A percentile compares a stretch with the other conserved stretches of the same genome.
phyloP scores from a whole-genome alignment of 805 yeast species.

The Hemisphaericaspora nanyangensis region DNA sequence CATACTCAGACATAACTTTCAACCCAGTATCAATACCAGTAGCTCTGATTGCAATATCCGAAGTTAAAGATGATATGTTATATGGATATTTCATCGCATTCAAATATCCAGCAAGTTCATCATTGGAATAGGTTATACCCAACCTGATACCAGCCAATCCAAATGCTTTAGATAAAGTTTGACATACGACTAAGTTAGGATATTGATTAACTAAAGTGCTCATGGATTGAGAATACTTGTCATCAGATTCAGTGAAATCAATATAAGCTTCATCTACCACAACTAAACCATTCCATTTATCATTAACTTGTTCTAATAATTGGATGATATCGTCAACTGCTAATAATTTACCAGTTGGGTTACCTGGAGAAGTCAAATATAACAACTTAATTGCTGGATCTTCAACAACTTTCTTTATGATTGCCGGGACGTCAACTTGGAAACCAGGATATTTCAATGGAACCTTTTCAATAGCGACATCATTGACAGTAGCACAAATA shows the following conservation, averaged over 20 bases:
- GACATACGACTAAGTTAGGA: constrained; percentile 83
- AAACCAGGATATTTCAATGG: constrained; percentile 57
- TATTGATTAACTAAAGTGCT: constrained; percentile 76
- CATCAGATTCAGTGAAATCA: constrained; percentile 55
- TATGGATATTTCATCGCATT: constrained; percentile 96
- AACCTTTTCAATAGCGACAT: constrained; percentile 70
- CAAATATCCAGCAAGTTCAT: constrained; percentile 58
- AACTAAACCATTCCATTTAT: constrained; percentile 68
- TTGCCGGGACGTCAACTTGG: constrained; percentile 52
- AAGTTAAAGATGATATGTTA: constrained; percentile 79
- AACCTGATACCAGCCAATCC: constrained; percentile 94
- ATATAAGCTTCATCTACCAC: constrained; percentile 94
- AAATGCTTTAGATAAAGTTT: constrained; percentile 90
- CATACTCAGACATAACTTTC: constrained; percentile 52
- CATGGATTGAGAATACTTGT: constrained; percentile 39
- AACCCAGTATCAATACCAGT: constrained; percentile 52
- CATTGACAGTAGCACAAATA: constrained; percentile 87
- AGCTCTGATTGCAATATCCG: constrained; percentile 74
- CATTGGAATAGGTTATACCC: constrained; percentile 71
- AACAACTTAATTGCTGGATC: constrained; percentile 70
- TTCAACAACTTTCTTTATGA: constrained; percentile 45
- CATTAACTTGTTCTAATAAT: constrained; percentile 46
- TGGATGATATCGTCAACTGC: constrained; percentile 30
- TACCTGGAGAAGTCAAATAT: constrained; percentile 93
- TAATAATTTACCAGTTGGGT: constrained; percentile 80